Evolutionary conservation across 1,284 basidiomycete genomes (phyloP).

Genomic region (Trichosporon faecale): DNA sequence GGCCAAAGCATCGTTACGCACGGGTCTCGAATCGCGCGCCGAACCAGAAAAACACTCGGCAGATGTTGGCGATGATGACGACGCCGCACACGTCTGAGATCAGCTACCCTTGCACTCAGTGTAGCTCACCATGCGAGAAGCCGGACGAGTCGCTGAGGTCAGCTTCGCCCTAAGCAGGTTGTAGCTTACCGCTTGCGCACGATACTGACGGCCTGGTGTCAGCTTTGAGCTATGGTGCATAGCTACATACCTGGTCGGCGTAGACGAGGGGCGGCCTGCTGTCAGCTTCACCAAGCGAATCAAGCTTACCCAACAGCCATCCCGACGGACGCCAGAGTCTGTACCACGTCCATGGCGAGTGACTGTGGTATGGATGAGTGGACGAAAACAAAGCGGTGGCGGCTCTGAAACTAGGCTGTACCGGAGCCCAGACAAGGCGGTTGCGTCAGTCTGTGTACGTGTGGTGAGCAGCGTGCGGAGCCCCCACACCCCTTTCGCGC

Average conservation of each 20-base stretch:
- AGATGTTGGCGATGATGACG: constrained; percentile 52
- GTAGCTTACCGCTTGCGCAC: constrained; percentile 49
- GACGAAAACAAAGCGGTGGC: not conserved
- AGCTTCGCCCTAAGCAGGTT: constrained; percentile 13
- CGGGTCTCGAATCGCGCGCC: constrained; percentile 55
- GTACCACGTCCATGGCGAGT: constrained; percentile 25
- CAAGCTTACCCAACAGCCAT: constrained; percentile 51
- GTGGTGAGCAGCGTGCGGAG: not conserved
- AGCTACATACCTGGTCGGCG: constrained; percentile 48
- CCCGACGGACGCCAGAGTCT: constrained; percentile 46
- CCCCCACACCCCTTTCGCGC: not conserved
- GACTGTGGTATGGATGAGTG: not conserved
- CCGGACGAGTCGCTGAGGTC: constrained; percentile 48
- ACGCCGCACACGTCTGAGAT: constrained; percentile 46
- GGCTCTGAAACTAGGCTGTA: not conserved
- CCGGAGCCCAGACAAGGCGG: not conserved
- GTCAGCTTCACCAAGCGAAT: constrained; percentile 12
- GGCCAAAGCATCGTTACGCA: constrained; percentile 24
- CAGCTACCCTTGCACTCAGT: not conserved
- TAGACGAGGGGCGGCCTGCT: constrained; percentile 54
- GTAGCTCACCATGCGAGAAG: constrained; percentile 46
- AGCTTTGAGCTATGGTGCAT: not conserved
- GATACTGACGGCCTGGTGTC: constrained; percentile 53
- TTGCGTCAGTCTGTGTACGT: not conserved
- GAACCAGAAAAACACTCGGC: constrained; percentile 55